Percentiles rank a stretch among this genome's conserved stretches.
Conservation (phyloP, 257 asterid genomes). For the Gentiana dahurica region DNA sequence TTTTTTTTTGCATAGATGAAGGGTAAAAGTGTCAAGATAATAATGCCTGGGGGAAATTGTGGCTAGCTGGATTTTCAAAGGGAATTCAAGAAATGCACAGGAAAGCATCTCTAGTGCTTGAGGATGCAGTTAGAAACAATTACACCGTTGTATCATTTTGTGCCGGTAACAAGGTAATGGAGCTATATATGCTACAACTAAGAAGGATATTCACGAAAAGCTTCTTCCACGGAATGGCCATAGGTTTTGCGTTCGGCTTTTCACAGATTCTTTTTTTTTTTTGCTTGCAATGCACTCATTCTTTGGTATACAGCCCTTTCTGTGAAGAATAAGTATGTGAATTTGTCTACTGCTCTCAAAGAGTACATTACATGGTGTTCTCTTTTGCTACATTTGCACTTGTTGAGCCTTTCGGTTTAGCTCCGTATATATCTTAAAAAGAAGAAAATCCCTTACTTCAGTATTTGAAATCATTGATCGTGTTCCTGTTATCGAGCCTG, state of each 20-base stretch:
- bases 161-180: constrained; percentile 99
- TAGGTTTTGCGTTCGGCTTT: constrained; percentile 92
- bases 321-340: constrained; percentile 51
- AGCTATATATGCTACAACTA: constrained; percentile 83
- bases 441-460: constrained; percentile 78
- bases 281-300: constrained; percentile 93
- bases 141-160: constrained; percentile 97
- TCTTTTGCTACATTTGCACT: constrained; percentile 97
- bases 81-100: constrained; percentile 99
- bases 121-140: constrained; percentile 96
- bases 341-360: constrained; percentile 69
- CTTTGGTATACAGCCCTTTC: constrained; percentile 92
- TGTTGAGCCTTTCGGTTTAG: constrained; percentile 98
- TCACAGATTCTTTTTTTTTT: constrained; percentile 97
- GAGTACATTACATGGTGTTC: constrained; percentile 83
- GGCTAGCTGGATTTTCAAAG: constrained; percentile 99
- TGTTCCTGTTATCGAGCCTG: constrained; percentile 88
- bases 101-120: constrained; percentile 94
- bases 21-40: too few relatives aligned
- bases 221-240: constrained; percentile 95
- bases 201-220: constrained; percentile 80
- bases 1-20: too few relatives aligned
- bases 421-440: constrained; percentile 87
- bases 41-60: constrained; percentile 57
- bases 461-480: constrained; percentile 96